Percentiles rank a stretch among this genome's conserved stretches.
These are phyloP conservation scores for Pythium pyrilobum DNA, from an alignment of 352 stramenopile genomes.

Conservation along the genomic window DNA sequence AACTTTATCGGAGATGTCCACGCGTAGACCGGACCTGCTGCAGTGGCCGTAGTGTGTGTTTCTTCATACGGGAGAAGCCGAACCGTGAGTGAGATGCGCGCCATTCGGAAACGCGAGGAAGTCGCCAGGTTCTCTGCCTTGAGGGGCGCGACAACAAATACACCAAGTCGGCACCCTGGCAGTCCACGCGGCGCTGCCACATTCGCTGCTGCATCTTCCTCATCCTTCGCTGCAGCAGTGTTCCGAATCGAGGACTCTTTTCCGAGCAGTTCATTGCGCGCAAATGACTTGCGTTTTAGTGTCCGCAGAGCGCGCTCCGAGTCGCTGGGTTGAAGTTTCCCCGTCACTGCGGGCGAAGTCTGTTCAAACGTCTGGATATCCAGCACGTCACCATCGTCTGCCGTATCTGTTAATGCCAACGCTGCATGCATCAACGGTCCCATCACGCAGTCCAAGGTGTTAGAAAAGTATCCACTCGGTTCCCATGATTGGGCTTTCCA, in stretches of 20 bases:
- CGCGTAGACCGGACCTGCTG: background rate
- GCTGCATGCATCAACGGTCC: no score
- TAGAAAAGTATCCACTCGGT: no score
- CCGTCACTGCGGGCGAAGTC: no score
- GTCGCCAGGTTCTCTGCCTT: background rate
- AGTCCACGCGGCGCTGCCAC: background rate
- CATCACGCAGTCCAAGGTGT: no score
- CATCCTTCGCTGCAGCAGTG: background rate
- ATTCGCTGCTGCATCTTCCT: background rate
- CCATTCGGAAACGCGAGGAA: background rate
- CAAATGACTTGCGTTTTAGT: background rate
- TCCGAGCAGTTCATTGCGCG: background rate
- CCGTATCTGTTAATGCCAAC: no score
- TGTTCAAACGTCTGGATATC: no score
- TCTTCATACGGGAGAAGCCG: slow-evolving; percentile 15
- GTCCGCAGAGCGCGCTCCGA: no score
- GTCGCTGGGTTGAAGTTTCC: no score
- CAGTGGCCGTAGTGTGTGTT: background rate
- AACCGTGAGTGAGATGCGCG: background rate
- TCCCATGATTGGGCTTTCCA: no score
- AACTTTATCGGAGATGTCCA: slow-evolving; percentile 14
- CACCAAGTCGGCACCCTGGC: slow-evolving; percentile 2
- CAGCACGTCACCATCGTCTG: no score
- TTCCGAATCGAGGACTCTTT: background rate
- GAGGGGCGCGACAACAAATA: slow-evolving; percentile 11